These are phyloP conservation scores for Eimeria praecox DNA, from an alignment of 169 alveolate genomes.

Conservation along the genomic window DNA sequence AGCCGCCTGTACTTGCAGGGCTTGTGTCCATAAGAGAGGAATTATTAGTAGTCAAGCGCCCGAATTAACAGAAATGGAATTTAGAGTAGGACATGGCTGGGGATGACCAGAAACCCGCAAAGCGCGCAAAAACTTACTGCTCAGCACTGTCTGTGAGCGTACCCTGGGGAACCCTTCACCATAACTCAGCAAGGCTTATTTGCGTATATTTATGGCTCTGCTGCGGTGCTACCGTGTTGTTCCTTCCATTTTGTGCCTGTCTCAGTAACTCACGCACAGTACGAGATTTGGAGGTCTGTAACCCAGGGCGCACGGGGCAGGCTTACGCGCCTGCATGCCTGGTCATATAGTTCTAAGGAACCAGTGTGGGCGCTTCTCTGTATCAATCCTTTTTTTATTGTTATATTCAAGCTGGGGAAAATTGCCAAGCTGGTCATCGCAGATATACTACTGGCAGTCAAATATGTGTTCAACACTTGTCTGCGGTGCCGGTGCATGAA, in stretches of 20 bases:
- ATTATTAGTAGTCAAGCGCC: not conserved
- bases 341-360: too few species aligned
- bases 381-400: not conserved
- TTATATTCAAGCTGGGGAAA: not conserved
- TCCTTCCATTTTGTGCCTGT: not conserved
- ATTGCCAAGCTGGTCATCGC: not conserved
- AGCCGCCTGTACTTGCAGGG: not conserved
- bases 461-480: not conserved
- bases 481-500: not conserved
- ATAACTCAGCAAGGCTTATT: not conserved
- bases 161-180: not conserved
- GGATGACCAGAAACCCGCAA: not conserved
- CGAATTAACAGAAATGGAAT: not conserved
- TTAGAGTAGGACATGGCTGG: not conserved
- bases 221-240: not conserved
- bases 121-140: not conserved
- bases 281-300: not conserved
- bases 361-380: not conserved
- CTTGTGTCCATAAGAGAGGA: not conserved
- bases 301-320: not conserved
- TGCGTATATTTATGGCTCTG: not conserved
- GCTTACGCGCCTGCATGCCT: not conserved
- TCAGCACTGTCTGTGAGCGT: not conserved
- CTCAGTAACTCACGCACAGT: not conserved
- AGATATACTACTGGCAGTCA: not conserved